Base-by-base conservation (phyloP, 1,284 basidiomycete species). In the Xerocomus nothofagi region DNA sequence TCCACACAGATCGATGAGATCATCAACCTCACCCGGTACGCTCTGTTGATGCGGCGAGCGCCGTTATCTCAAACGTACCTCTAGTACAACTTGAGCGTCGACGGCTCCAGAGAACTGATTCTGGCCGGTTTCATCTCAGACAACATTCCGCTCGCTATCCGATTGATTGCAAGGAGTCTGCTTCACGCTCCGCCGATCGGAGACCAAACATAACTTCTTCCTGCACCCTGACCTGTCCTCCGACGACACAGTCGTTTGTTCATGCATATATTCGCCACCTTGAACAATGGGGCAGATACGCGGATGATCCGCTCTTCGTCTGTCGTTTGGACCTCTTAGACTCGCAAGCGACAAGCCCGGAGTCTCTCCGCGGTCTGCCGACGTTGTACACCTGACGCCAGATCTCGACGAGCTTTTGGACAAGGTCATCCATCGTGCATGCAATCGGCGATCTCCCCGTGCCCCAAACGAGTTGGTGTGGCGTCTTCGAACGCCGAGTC, bases 311-410 rank as follows among this genome's bases (percentile, higher is more conserved):
- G 59, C 9, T 68, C 64, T 6, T 14, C 49, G 1, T 32, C 55
- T 17, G 43, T 53, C 20, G 45, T 68, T 4, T 68, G 68, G 66
- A 63, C 51, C 8, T 63, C 56, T n/a, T n/a, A n/a, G n/a, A n/a
- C n/a, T 45, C 60, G 66, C 40, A 58, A 36, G 41, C 57, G 67
- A 48, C 43, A 42, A 30, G 68, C 64, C n/a, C 39, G 36, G 24
- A 68, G 57, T 37, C 57, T 39, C n/a, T 64, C 59, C 3, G 55
- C 39, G 7, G 59, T 70, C 23, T n/a, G n/a, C n/a, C n/a, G n/a
- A n/a, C n/a, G n/a, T n/a, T n/a, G n/a, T n/a, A 62, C n/a, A 69
- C 57, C 38, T 52, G 55, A 24, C 58, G 59, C 68, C 67, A 69
- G 20, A 70, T 45, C 21, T 49, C 33, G 37, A 56, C 58, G 26